Evolutionary conservation across 2,329 filamentous ascomycete genomes (phyloP), one percentile per base, ranked within the genome.

Genomic region (Pseudohalonectria lignicola): DNA sequence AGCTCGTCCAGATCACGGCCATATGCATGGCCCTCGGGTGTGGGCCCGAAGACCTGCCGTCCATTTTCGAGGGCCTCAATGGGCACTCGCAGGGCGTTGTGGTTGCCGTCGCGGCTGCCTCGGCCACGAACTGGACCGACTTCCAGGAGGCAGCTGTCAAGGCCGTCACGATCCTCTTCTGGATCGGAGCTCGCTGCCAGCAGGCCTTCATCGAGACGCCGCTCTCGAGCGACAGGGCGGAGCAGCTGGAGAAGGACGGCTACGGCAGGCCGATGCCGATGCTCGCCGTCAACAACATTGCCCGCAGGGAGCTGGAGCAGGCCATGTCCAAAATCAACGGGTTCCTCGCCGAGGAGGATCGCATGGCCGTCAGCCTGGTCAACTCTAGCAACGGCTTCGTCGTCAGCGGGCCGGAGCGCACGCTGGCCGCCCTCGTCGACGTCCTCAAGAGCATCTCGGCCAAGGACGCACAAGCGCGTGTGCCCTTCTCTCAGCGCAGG

Each of bases 351-450:
- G 66, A 82, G 46, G 88, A 95, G 52, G 79, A 87, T 40, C 92
- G 96, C 57, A 94, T 98, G 55, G 81, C 79, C 55, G 88, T 98
- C 51, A 96, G 92, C 1, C 74, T 98, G 39, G 77, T 95, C 58
- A 98, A 98, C 70, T 95, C 90, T 62, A 86, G 90, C 13, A 81
- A 92, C 42, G 98, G 96, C 61, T 82, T 96, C 54, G 93, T 98
- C 36, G 87, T 98, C 13, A 94, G 92, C 32, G 92, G 92, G 37
- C 92, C 92, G 39, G 92, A 92, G 2, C 87, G 93, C 47, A 96
- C 93, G 2, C 70, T 98, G 10, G 95, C 95, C 55, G 93, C 92
- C 73, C 74, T 98, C 28, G 96, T 96, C 59, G 69, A 94, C 34
- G 87, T 92, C 55, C 69, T 98, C 39, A 83, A 92, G 52, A 96